Evolutionary conservation across 176 grass and related monocot species (phyloP).

Genomic region (Aegilops bicornis): DNA sequence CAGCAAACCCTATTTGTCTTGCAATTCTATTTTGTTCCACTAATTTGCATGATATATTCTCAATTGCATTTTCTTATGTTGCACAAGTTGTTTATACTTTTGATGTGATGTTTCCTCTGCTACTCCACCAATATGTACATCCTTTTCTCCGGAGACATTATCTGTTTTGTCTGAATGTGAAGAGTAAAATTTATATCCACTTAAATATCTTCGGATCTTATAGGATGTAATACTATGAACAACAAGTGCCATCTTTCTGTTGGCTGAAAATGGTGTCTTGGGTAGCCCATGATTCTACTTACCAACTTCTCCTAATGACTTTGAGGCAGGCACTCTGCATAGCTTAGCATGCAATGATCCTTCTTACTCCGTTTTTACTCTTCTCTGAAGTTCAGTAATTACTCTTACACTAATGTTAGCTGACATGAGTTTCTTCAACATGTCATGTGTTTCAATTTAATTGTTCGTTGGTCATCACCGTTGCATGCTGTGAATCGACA

Average conservation of each 20-base stretch:
- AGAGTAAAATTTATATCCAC: too few species aligned
- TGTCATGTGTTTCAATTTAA: conserved; percentile 1
- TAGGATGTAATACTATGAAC: neutral
- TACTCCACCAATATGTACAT: neutral
- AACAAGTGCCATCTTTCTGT: neutral
- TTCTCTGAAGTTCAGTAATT: neutral
- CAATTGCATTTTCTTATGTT: neutral
- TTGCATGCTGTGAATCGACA: neutral
- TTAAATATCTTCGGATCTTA: neutral
- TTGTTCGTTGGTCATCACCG: neutral
- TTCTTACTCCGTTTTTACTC: neutral
- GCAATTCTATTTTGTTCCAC: neutral
- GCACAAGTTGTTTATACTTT: neutral
- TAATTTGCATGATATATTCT: conserved; percentile 9
- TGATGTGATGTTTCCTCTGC: conserved; percentile 2
- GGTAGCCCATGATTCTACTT: neutral
- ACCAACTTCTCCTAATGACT: neutral
- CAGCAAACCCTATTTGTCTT: neutral
- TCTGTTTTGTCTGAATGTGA: neutral
- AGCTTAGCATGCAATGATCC: neutral
- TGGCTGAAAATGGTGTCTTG: conserved; percentile 3
- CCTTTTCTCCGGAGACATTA: conserved; percentile 1
- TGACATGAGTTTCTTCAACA: neutral
- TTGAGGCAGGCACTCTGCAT: neutral
- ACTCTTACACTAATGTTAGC: neutral